phyloP scores from a whole-genome alignment of 257 asterid genomes.

The Anisodus tanguticus region DNA sequence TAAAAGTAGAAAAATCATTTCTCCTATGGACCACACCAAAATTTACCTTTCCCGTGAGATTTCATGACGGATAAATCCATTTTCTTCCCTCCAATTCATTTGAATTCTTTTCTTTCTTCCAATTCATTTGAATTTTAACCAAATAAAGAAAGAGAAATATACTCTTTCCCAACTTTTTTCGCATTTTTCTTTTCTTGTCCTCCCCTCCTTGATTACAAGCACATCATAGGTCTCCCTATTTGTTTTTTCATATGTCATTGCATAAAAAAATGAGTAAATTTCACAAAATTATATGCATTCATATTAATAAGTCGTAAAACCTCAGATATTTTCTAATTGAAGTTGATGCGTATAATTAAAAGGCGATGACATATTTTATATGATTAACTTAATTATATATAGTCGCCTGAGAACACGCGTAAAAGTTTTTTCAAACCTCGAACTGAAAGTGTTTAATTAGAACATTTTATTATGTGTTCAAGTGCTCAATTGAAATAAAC shows the following conservation, averaged over 20 bases:
- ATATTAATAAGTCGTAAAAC: no score
- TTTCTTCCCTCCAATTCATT: neutral
- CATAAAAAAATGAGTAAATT: neutral
- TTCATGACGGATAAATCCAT: neutral
- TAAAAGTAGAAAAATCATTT: neutral
- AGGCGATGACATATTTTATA: no score
- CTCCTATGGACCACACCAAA: neutral
- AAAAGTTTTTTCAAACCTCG: no score
- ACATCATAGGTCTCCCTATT: neutral
- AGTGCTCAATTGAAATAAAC: no score
- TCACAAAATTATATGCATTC: neutral
- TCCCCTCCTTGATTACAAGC: neutral
- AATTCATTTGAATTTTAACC: neutral
- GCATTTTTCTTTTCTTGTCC: neutral
- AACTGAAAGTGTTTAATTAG: no score
- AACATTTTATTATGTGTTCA: no score
- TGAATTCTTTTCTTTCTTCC: neutral
- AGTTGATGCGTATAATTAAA: no score
- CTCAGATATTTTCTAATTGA: no score
- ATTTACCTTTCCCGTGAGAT: neutral
- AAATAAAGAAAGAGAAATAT: neutral
- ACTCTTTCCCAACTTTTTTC: neutral
- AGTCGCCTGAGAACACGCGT: no score
- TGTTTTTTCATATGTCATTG: neutral
- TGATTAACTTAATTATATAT: no score